Evolutionary conservation across 306 rosid genomes (phyloP).

Genomic region (Begonia fuchsioides): DNA sequence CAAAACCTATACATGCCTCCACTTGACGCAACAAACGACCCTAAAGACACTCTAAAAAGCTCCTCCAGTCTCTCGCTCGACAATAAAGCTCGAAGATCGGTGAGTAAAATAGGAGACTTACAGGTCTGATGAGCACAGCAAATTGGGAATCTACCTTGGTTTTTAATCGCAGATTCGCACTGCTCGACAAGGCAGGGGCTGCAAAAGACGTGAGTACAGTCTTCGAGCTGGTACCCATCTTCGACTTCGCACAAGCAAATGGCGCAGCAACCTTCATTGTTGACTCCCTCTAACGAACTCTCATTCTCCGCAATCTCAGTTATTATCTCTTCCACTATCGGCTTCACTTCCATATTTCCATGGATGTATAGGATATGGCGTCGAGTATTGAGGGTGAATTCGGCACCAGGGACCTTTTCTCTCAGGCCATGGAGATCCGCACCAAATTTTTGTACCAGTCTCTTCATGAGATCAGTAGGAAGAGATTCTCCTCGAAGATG

Average conservation of each 20-base stretch:
- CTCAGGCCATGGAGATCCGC: constrained; percentile 68
- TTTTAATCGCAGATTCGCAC: constrained; percentile 61
- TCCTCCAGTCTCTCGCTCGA: constrained; percentile 60
- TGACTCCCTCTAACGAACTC: constrained; percentile 21
- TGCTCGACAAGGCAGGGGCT: constrained; percentile 64
- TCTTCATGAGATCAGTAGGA: constrained; percentile 81
- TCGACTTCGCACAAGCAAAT: constrained; percentile 87
- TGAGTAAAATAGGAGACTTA: constrained; percentile 31
- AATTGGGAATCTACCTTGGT: constrained; percentile 65
- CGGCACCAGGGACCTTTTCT: constrained; percentile 58
- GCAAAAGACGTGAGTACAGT: constrained; percentile 59
- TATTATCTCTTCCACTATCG: constrained; percentile 43
- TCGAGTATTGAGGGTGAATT: constrained; percentile 37
- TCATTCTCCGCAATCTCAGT: constrained; percentile 26
- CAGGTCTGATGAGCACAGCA: constrained; percentile 46
- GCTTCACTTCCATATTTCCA: constrained; percentile 58
- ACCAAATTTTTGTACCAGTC: constrained; percentile 62
- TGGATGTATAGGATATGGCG: constrained; percentile 35
- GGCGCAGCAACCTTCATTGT: constrained; percentile 40
- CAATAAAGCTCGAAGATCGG: constrained; percentile 46
- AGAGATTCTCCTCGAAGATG: constrained; percentile 46
- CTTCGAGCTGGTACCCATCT: constrained; percentile 62
- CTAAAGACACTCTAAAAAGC: constrained; percentile 75
- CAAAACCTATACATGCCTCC: constrained; percentile 60
- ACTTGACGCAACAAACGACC: constrained; percentile 50